Evolutionary conservation across 768 basidiomycete species (phyloP).

Genomic region (Serendipita sp.): DNA sequence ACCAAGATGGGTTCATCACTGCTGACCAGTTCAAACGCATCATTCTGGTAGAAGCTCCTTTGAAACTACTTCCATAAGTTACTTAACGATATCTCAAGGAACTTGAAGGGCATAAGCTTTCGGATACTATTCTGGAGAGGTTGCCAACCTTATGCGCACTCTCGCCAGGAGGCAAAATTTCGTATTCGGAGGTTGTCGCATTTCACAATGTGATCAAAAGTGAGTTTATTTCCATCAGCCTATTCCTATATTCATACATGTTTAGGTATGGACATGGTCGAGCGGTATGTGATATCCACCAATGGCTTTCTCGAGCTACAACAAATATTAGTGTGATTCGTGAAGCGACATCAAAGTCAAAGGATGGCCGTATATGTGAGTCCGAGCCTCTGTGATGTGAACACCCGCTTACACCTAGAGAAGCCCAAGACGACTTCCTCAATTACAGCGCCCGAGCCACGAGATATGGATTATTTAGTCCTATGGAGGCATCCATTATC

Average conservation of each 20-base stretch:
- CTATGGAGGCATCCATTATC: constrained; percentile 95
- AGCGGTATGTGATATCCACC: constrained; percentile 36
- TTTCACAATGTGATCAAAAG: constrained; percentile 94
- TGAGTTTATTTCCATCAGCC: constrained; percentile 21
- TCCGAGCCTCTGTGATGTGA: background rate
- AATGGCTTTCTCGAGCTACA: constrained; percentile 6
- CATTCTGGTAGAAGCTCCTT: constrained; percentile 39
- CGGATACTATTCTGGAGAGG: constrained; percentile 80
- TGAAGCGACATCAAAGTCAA: constrained; percentile 76
- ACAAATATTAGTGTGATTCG: constrained; percentile 50
- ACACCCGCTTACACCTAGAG: background rate
- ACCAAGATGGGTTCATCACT: constrained; percentile 85
- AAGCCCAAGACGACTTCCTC: constrained; percentile 83
- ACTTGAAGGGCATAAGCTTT: constrained; percentile 93
- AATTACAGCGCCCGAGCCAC: constrained; percentile 74
- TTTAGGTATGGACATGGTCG: constrained; percentile 91
- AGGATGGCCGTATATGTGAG: constrained; percentile 71
- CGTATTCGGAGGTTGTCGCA: constrained; percentile 90
- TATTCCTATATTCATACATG: background rate
- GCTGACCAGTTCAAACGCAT: constrained; percentile 92
- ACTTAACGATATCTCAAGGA: constrained; percentile 34
- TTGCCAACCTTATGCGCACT: constrained; percentile 85
- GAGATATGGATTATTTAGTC: constrained; percentile 89
- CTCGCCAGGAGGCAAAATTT: constrained; percentile 76
- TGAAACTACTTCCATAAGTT: background rate